Base-by-base conservation (phyloP, 306 rosid species). In the Pterocarpus macrocarpus region DNA sequence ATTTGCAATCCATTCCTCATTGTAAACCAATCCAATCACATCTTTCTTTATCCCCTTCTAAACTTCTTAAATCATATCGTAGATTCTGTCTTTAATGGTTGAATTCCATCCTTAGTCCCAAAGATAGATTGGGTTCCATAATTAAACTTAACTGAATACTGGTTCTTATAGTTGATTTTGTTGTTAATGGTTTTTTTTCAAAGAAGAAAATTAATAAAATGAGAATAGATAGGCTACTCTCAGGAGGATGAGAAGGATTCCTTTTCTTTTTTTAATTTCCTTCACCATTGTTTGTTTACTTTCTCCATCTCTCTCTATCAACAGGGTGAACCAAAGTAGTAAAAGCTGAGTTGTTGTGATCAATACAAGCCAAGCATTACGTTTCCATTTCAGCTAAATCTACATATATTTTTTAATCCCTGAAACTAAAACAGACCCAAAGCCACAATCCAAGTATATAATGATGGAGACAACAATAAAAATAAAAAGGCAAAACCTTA, bases 91-190 rank as follows among this genome's bases (percentile, higher is more conserved):
- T 59, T 73, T 28, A 7, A 22, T 2, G 7, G 67, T 49, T 28
- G 30, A 38, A 73, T 13, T 35, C 9, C 57, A 59, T 28, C 30
- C 39, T 59, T 28, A 49, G 15, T 16, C 57, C 34, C 55, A 22
- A 57, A 35, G 22, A 28, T 22, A 39, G 43, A 8, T 35, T 70
- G 28, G 5, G 44, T 15, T 7, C 12, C 1, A 43, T 7, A 43
- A 43, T 43, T 43, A 8, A 43, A 43, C 64, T 10, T 41, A 76
- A 44, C 14, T 64, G 22, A 76, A 63, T 64, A 55, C 55, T 57
- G 36, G 41, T 57, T 69, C 73, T 68, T 0, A 41, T 57, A 32
- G 33, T 56, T 17, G 36, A 15, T 73, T 56, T 56, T 22, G 43
- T 17, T 14, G 34, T 9, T 39, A 50, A 57, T 72, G 35, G 5